Evolutionary conservation across 179 eudicot species (phyloP).

Genomic region (Nepenthes alata): DNA sequence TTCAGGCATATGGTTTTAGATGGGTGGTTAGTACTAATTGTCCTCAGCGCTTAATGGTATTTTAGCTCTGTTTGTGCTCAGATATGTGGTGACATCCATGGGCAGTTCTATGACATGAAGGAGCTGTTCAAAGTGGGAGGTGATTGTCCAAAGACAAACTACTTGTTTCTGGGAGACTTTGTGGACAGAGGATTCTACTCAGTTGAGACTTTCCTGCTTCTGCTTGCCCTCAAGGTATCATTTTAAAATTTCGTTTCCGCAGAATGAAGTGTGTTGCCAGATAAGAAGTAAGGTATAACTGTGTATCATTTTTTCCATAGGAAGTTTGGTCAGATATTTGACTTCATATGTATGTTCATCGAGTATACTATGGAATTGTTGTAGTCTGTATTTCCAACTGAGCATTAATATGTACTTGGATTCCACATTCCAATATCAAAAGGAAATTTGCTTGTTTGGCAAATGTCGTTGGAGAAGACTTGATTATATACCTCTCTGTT

Average conservation of each 20-base stretch:
- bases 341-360: too few relatives aligned
- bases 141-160: conserved; percentile 95
- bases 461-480: too few relatives aligned
- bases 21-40: conserved; percentile 2
- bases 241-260: neutral
- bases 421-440: too few relatives aligned
- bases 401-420: too few relatives aligned
- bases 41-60: neutral
- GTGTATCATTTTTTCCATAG: too few relatives aligned
- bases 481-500: too few relatives aligned
- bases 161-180: conserved; percentile 93
- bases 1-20: neutral
- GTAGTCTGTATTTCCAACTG: too few relatives aligned
- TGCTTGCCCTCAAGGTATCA: conserved; percentile 82
- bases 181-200: conserved; percentile 94
- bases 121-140: conserved; percentile 94
- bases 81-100: conserved; percentile 99
- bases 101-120: conserved; percentile 94
- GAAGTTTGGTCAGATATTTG: too few relatives aligned
- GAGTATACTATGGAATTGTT: too few relatives aligned
- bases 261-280: neutral
- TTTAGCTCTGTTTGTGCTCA: conserved; percentile 12
- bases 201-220: conserved; percentile 88
- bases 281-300: neutral
- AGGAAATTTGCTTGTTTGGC: too few relatives aligned